A percentile compares a stretch with the other conserved stretches of the same genome.
Evolutionary conservation across 2,329 filamentous ascomycete genomes (phyloP).

Genomic region (Ophiobolus disseminans): DNA sequence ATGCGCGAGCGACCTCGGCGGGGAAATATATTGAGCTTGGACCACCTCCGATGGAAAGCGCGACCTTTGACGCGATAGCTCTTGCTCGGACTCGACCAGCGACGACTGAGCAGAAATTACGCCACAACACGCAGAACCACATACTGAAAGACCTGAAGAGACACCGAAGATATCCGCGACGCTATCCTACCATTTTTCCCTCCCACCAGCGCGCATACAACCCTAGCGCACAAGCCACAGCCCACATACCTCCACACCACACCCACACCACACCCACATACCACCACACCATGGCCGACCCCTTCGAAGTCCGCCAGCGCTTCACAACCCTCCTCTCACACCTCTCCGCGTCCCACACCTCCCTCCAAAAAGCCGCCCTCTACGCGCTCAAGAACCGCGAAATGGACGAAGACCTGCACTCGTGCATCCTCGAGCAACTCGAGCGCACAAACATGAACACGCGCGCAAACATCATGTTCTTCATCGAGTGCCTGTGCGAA

Average conservation of each 20-base stretch:
- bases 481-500: slow-evolving; percentile 94
- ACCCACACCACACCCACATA: not conserved
- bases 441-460: slow-evolving; percentile 97
- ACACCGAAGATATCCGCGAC: not conserved
- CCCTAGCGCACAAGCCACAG: not conserved
- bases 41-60: slow-evolving; percentile 32
- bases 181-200: too few relatives aligned
- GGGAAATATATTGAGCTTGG: slow-evolving; percentile 18
- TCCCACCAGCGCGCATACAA: not conserved
- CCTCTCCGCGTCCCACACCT: slow-evolving; percentile 87
- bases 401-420: slow-evolving; percentile 96
- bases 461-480: slow-evolving; percentile 98
- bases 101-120: not conserved
- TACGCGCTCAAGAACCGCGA: slow-evolving; percentile 95
- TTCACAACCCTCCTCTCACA: slow-evolving; percentile 91
- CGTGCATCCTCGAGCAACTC: slow-evolving; percentile 94
- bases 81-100: too few relatives aligned
- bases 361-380: slow-evolving; percentile 88
- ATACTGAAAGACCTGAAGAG: not conserved
- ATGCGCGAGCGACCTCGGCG: slow-evolving; percentile 20
- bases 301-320: slow-evolving; percentile 97
- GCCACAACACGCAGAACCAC: not conserved
- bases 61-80: slow-evolving; percentile 13
- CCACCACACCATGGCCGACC: slow-evolving; percentile 70
- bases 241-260: not conserved